phyloP scores from a whole-genome alignment of 768 basidiomycete genomes.

The Solioccasus polychromus region DNA sequence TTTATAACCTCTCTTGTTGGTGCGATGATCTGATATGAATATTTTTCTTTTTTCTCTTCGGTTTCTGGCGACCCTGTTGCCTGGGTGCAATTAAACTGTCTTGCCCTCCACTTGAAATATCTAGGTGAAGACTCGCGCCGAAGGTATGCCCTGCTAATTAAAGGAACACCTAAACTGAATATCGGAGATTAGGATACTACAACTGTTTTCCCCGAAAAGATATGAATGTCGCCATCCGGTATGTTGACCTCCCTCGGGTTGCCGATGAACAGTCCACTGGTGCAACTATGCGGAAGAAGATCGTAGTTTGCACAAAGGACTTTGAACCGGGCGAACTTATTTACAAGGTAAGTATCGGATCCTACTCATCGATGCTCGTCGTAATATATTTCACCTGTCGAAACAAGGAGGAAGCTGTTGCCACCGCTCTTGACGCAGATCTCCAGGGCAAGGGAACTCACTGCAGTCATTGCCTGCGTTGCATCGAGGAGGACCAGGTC shows the following conservation, averaged over 20 bases:
- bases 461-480: constrained; percentile 72
- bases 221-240: constrained; percentile 63
- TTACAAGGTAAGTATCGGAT: constrained; percentile 53
- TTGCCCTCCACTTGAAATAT: constrained; percentile 8
- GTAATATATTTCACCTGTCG: constrained; percentile 6
- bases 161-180: constrained; percentile 16
- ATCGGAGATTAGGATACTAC: constrained; percentile 60
- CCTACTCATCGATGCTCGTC: not conserved
- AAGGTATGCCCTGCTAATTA: constrained; percentile 59
- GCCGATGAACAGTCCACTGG: constrained; percentile 10
- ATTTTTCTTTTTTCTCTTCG: constrained; percentile 35
- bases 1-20: constrained; percentile 21
- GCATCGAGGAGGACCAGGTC: constrained; percentile 45
- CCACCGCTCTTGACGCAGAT: constrained; percentile 69
- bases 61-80: constrained; percentile 18
- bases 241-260: constrained; percentile 24
- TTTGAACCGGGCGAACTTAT: constrained; percentile 70
- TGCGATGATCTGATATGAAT: constrained; percentile 61
- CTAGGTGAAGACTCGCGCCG: constrained; percentile 64
- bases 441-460: constrained; percentile 64
- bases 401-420: constrained; percentile 70
- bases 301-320: constrained; percentile 64
- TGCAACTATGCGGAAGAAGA: constrained; percentile 40
- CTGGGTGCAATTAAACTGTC: constrained; percentile 16
- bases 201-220: constrained; percentile 70